Conservation (phyloP, 345 rosid genomes). For the Eucalyptus caleyi region DNA sequence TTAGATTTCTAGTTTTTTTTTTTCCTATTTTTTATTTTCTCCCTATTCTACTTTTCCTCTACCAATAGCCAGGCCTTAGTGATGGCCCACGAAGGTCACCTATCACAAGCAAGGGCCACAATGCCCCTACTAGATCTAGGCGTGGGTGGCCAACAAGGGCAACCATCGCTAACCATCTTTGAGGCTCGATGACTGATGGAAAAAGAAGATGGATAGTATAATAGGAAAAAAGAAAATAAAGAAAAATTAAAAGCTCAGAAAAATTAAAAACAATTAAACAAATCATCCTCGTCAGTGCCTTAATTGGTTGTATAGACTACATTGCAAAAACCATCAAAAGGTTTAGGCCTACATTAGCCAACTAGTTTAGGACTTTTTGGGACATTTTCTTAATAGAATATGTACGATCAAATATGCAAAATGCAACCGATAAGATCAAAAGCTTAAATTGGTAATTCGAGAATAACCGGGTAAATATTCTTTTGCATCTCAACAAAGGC, state of each 20-base stretch:
- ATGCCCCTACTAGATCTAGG: background rate
- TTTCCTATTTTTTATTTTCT: background rate
- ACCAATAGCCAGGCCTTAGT: background rate
- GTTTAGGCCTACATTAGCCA: background rate
- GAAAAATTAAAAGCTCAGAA: background rate
- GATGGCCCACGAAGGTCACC: background rate
- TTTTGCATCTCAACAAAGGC: background rate
- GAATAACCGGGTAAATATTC: background rate
- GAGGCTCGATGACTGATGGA: background rate
- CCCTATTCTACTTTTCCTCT: background rate
- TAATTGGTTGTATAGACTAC: background rate
- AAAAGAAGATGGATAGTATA: background rate
- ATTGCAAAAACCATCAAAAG: background rate
- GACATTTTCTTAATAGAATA: background rate
- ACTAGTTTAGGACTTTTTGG: background rate
- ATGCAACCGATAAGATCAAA: background rate
- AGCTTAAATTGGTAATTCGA: background rate
- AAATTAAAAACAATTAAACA: background rate
- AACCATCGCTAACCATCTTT: background rate
- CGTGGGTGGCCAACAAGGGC: background rate
- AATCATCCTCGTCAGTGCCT: background rate
- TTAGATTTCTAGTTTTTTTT: background rate
- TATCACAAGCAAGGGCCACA: rapidly evolving
- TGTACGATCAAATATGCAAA: background rate
- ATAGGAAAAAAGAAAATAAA: background rate